Percentiles rank a stretch among this genome's conserved stretches.
Conservation (phyloP, 495 filamentous ascomycete species). For the Sordaria brevicollis region DNA sequence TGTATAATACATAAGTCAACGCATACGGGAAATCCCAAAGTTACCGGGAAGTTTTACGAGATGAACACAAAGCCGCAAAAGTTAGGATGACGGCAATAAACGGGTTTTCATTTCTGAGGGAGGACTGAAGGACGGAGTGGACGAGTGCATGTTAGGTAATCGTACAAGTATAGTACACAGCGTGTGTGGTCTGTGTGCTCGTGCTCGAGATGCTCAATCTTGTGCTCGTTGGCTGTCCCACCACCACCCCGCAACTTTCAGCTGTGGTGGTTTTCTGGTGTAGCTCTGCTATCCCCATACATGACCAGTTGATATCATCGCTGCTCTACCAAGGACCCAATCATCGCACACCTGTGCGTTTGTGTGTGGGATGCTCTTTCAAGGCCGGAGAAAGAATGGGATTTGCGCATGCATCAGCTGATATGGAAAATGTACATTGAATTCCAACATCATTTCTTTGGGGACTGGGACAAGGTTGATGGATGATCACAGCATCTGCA, state of each 20-base stretch:
- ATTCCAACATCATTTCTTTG: not conserved
- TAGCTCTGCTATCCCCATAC: not conserved
- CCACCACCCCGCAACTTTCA: not conserved
- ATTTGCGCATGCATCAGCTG: not conserved
- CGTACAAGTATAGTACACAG: too few relatives aligned
- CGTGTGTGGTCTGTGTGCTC: not conserved
- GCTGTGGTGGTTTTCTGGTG: not conserved
- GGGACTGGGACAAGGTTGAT: not conserved
- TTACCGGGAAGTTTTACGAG: too few relatives aligned
- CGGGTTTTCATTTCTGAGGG: not conserved
- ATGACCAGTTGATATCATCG: not conserved
- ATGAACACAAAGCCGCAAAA: too few relatives aligned
- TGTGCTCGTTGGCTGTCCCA: not conserved
- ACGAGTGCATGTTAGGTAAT: too few relatives aligned
- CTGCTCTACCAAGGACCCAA: not conserved
- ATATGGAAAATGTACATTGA: not conserved
- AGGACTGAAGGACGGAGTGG: too few relatives aligned
- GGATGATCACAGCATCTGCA: not conserved
- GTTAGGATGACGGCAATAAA: not conserved
- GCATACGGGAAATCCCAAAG: too few relatives aligned
- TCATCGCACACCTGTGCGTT: not conserved
- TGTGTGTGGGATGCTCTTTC: too few relatives aligned
- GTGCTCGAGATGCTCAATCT: not conserved
- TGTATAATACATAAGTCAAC: too few relatives aligned
- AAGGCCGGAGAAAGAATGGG: too few relatives aligned